Percentiles rank a stretch among this genome's conserved stretches.
phyloP scores from a whole-genome alignment of 495 filamentous ascomycete species.

The Aspergillus avenaceus region DNA sequence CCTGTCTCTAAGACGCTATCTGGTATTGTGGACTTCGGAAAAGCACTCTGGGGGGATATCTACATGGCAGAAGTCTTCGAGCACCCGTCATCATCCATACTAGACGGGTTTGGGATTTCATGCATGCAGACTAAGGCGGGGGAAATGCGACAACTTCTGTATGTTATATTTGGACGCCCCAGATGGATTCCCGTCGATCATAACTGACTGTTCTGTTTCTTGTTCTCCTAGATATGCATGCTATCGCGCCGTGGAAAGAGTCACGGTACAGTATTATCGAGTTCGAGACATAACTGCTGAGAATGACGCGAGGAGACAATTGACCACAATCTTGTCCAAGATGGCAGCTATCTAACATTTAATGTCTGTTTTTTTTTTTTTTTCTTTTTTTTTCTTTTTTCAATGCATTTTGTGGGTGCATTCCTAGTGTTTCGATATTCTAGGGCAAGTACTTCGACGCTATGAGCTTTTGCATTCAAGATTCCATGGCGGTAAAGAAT shows the following conservation, averaged over 20 bases:
- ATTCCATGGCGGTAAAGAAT: too few species aligned
- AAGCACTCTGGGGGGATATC: slow-evolving; percentile 47
- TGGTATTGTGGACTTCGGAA: slow-evolving; percentile 43
- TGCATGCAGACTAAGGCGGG: slow-evolving; percentile 18
- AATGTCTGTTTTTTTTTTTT: too few species aligned
- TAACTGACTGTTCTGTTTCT: slow-evolving; percentile 2
- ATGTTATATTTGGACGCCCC: too few species aligned
- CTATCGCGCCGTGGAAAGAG: slow-evolving; percentile 34
- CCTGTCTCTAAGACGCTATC: slow-evolving; percentile 38
- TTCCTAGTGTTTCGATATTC: not conserved
- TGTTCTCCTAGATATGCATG: slow-evolving; percentile 32
- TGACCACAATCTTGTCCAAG: slow-evolving; percentile 26
- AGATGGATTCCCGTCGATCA: not conserved
- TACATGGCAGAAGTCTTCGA: slow-evolving; percentile 44
- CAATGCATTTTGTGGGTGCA: too few species aligned
- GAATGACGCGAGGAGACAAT: slow-evolving; percentile 33
- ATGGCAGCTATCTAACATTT: slow-evolving; percentile 15
- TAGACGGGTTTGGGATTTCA: slow-evolving; percentile 37
- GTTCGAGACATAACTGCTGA: slow-evolving; percentile 32
- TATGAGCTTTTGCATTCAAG: too few species aligned
- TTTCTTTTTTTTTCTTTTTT: too few species aligned
- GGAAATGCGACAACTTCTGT: slow-evolving; percentile 33
- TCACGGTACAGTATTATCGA: slow-evolving; percentile 42
- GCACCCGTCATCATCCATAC: slow-evolving; percentile 25
- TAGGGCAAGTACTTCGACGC: not conserved